phyloP scores from a whole-genome alignment of 2,329 filamentous ascomycete genomes.

The Emergomyces pasteurianus region DNA sequence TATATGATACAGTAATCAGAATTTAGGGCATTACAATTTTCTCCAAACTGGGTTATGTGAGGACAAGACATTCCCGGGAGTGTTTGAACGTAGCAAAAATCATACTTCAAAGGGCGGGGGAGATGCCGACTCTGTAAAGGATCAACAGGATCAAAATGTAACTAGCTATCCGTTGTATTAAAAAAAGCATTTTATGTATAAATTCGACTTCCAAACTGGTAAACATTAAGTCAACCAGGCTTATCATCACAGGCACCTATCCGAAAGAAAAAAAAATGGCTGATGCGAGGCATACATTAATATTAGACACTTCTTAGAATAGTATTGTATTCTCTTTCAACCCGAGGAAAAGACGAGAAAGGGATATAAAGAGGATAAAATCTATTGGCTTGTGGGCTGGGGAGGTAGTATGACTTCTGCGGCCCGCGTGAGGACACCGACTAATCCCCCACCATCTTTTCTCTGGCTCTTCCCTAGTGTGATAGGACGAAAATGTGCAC shows the following conservation, averaged over 20 bases:
- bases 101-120: not conserved
- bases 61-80: not conserved
- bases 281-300: not conserved
- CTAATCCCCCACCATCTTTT: not conserved
- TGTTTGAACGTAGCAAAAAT: not conserved
- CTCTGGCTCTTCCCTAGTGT: not conserved
- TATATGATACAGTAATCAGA: not conserved
- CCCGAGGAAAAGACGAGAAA: not conserved
- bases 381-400: no score
- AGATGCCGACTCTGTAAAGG: not conserved
- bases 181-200: not conserved
- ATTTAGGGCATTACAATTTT: not conserved
- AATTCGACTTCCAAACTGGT: not conserved
- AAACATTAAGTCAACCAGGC: not conserved
- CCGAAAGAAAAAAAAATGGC: not conserved
- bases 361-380: not conserved
- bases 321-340: not conserved
- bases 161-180: not conserved
- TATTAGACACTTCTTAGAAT: not conserved
- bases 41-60: not conserved
- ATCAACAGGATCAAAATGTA: not conserved
- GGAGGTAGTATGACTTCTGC: not conserved
- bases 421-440: not conserved
- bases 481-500: not conserved
- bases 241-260: not conserved